Base-by-base conservation (phyloP, 208 protist genomes). In the Trypanosoma cruzi region DNA sequence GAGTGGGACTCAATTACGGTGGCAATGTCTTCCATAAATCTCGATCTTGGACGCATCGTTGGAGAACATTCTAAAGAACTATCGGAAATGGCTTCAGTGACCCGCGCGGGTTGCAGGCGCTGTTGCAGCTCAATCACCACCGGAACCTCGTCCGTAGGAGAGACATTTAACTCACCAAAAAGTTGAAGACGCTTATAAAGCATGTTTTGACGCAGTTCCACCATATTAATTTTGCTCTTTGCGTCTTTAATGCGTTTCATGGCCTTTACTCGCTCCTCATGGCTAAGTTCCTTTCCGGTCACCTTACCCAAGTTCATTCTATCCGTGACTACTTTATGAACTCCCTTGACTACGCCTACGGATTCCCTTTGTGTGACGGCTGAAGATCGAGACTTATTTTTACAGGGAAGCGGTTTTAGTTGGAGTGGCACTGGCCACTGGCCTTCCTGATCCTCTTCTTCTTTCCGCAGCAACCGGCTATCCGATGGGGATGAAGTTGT, bases 11-110 rank as follows among this genome's bases (percentile, higher is more conserved):
- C 69, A 4, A 92, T 58, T 22, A 85, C 79, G 0, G 72, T 68
- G 5, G 76, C 75, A 57, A 92, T 75, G 62, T 89, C 86, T 16
- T 85, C 72, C 6, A 87, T 42, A 61, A 92, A 89, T 29, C 62
- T 70, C n/a, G 66, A 64, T 16, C 20, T 53, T 37, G 59, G 24
- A 40, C 46, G 54, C 24, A 68, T 11, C 13, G 53, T 60, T 59
- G 16, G 14, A 22, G 32, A 42, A 32, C 18, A 29, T 1, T 50
- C n/a, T 22, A 54, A 7, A 26, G 16, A 36, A 28, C 32, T 14
- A 1, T 54, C 36, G n/a, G 29, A 3, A 67, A 0, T 4, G n/a
- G 14, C 20, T 24, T 63, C 36, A 55, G 3, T 8, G 13, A 10
- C 29, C 6, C 26, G 0, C 18, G 29, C n/a, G 6, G 10, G 22